Conservation (phyloP, 208 protist genomes). For the Wallacemonas rigidus region DNA sequence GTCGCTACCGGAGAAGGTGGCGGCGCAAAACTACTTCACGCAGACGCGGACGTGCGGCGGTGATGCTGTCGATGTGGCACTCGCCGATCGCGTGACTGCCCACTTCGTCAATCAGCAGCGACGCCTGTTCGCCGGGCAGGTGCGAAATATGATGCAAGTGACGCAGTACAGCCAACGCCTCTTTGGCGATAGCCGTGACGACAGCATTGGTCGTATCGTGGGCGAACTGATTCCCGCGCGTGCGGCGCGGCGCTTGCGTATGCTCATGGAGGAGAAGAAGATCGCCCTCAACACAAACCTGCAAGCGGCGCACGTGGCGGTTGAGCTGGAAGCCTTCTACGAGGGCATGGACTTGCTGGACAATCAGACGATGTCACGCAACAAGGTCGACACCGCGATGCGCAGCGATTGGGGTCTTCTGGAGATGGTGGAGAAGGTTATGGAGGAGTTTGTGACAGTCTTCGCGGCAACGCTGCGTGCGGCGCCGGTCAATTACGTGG, state of each 20-base stretch:
- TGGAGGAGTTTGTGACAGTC: constrained; percentile 51
- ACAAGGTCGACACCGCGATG: constrained; percentile 70
- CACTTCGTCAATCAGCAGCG: constrained; percentile 75
- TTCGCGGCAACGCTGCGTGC: constrained; percentile 19
- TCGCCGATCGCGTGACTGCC: constrained; percentile 73
- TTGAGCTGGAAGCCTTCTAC: constrained; percentile 89
- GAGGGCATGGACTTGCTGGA: constrained; percentile 89
- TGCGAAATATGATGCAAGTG: constrained; percentile 28
- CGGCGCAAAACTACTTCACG: constrained; percentile 24
- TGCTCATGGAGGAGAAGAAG: constrained; percentile 83
- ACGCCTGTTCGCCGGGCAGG: constrained; percentile 46
- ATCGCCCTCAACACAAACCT: constrained; percentile 68
- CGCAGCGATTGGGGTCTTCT: constrained; percentile 67
- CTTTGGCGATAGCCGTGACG: constrained; percentile 13
- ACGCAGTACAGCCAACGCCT: constrained; percentile 15
- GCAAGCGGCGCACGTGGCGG: constrained; percentile 53
- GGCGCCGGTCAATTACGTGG: constrained; percentile 47
- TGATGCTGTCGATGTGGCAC: constrained; percentile 62
- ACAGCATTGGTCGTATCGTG: constrained; percentile 21
- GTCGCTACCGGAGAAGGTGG: constrained; percentile 13
- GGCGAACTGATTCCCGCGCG: constrained; percentile 68
- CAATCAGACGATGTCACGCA: constrained; percentile 59
- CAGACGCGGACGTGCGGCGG: constrained; percentile 39
- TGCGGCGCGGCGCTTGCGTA: constrained; percentile 62
- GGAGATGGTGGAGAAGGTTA: constrained; percentile 52